phyloP scores from a whole-genome alignment of 371 early-diverging fungal genomes.

The Lichtheimia hyalospora region DNA sequence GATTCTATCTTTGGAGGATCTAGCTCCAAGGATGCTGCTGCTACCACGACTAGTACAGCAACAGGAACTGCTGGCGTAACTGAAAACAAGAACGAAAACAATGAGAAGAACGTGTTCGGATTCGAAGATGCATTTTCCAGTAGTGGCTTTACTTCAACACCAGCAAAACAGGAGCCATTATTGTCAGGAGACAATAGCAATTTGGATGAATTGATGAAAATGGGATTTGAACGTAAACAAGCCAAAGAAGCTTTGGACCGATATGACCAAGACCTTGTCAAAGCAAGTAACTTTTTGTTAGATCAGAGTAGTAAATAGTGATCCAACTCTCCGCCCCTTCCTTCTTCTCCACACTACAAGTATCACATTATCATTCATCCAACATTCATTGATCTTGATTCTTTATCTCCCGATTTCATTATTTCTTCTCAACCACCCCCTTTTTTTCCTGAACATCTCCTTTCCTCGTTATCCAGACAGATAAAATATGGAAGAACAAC shows the following conservation, averaged over 20 bases:
- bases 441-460: too few relatives aligned
- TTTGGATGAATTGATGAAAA: conserved; percentile 53
- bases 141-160: not conserved
- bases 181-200: conserved; percentile 21
- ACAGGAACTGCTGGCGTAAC: not conserved
- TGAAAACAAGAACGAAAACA: conserved; percentile 1
- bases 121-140: conserved; percentile 7
- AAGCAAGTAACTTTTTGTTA: conserved; percentile 70
- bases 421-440: too few relatives aligned
- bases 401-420: too few relatives aligned
- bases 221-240: conserved; percentile 67
- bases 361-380: not conserved
- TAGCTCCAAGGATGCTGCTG: not conserved
- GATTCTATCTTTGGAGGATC: conserved; percentile 46
- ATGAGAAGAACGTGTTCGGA: not conserved
- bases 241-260: conserved; percentile 66
- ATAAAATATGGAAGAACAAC: too few relatives aligned
- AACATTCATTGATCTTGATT: too few relatives aligned
- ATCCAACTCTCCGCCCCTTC: not conserved
- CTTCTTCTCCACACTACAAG: not conserved
- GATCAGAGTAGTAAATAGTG: conserved; percentile 42
- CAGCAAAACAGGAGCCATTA: conserved; percentile 1
- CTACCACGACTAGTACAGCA: not conserved
- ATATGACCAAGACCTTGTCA: conserved; percentile 68
- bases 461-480: too few relatives aligned